A percentile compares a stretch with the other conserved stretches of the same genome.
Evolutionary conservation across 305 asterid genomes (phyloP).

Genomic region (Solanum hybrid): DNA sequence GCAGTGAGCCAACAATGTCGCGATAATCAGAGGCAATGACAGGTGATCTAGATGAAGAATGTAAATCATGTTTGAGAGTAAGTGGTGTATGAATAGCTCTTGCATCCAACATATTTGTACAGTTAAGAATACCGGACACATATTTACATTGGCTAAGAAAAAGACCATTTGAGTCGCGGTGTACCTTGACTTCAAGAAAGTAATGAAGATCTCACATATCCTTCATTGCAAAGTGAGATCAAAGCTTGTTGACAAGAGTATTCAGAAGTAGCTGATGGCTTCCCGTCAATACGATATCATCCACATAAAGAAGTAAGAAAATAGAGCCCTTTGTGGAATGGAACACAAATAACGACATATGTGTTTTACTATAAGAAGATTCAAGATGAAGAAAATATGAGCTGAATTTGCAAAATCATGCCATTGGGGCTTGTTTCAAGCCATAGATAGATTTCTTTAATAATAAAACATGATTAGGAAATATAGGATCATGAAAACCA

Average conservation of each 20-base stretch:
- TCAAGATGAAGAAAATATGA: no score
- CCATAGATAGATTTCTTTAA: not conserved
- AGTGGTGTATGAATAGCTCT: not conserved
- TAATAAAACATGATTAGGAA: not conserved
- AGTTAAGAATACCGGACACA: no score
- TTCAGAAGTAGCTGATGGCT: not conserved
- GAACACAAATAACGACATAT: no score
- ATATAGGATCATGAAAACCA: not conserved
- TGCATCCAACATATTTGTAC: not conserved
- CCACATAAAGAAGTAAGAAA: not conserved
- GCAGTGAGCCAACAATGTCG: not conserved
- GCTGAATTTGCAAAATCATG: not conserved
- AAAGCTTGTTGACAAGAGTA: not conserved
- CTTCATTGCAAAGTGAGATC: not conserved
- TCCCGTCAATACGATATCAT: not conserved
- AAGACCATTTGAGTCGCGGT: not conserved
- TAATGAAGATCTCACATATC: not conserved
- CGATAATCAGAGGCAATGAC: not conserved
- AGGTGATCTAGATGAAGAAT: not conserved
- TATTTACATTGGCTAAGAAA: not conserved
- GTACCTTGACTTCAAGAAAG: not conserved
- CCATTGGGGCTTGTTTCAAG: not conserved
- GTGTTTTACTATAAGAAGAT: not conserved
- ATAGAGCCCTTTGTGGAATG: not conserved
- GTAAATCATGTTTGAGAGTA: not conserved